Evolutionary conservation across 1,284 basidiomycete genomes (phyloP).

Genomic region (Microbotryomycetes sp.): DNA sequence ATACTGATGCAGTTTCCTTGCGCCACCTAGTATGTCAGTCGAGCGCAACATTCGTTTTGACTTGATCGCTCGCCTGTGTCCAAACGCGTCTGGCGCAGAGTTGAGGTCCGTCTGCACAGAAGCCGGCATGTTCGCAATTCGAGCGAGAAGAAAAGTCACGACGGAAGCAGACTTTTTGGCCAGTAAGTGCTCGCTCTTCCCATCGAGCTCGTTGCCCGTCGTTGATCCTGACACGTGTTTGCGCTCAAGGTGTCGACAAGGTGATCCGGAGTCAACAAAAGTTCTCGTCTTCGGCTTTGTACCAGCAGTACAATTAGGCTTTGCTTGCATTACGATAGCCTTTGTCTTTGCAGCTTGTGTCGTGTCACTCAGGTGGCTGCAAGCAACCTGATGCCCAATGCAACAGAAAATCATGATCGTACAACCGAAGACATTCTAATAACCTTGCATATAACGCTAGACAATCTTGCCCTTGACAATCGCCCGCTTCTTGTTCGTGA

Average conservation of each 20-base stretch:
- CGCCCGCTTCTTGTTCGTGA: neutral
- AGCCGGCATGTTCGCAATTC: slow-evolving; percentile 99
- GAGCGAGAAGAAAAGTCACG: slow-evolving; percentile 90
- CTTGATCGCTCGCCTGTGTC: slow-evolving; percentile 91
- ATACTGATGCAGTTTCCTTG: slow-evolving; percentile 4
- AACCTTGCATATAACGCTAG: neutral
- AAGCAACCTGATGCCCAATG: no score
- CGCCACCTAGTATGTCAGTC: slow-evolving; percentile 74
- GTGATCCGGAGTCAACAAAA: slow-evolving; percentile 95
- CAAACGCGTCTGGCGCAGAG: slow-evolving; percentile 97
- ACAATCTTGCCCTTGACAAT: neutral
- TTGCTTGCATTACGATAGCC: no score
- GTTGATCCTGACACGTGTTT: slow-evolving; percentile 1
- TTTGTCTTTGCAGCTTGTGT: neutral
- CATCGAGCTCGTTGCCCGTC: slow-evolving; percentile 37
- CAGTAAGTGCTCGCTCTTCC: slow-evolving; percentile 64
- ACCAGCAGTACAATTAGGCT: slow-evolving; percentile 41
- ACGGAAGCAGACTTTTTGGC: slow-evolving; percentile 94
- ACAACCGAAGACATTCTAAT: neutral
- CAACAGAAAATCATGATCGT: no score
- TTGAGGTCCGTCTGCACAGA: slow-evolving; percentile 94
- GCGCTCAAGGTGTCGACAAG: slow-evolving; percentile 92
- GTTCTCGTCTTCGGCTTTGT: slow-evolving; percentile 69
- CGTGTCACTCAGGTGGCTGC: no score
- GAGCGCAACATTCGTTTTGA: slow-evolving; percentile 97